Base-by-base conservation (phyloP, 306 rosid genomes). In the Oemleria cerasiformis region DNA sequence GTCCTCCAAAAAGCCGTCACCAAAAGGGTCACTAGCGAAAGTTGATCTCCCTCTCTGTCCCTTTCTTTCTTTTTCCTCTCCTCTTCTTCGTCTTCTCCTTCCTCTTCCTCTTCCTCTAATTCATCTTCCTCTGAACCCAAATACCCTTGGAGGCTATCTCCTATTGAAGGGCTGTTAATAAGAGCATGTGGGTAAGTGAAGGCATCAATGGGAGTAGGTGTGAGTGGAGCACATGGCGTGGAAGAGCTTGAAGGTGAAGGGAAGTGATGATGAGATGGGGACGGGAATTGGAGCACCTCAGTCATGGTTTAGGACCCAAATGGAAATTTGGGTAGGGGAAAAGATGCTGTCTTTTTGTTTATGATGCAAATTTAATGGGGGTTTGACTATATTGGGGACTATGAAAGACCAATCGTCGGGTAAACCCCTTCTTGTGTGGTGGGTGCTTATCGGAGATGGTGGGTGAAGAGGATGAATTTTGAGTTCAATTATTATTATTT, bases 161-260 rank as follows among this genome's bases (percentile, higher is more conserved):
- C 88, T 68, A 86, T 73, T 14, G 79, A 56, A 69, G 83, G 81
- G 73, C 73, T 75, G 88, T 74, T 85, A 78, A 84, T 61, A 83
- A 85, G 87, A 78, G 87, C 58, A 74, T 69, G 83, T 67, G 84
- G 84, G 80, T 80, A 83, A 23, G 91, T 74, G 58, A 79, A 86
- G 86, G 30, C 30, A 25, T 89, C 90, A 83, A 72, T 74, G 63
- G 81, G 50, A 42, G 80, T 74, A 34, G 79, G 63, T 54, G 80
- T 67, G 21, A 73, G 67, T 40, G 80, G 73, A 4, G 73, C 80
- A 82, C 82, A 81, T 36, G 81, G 79, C 10, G 77, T 41, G 13
- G 95, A 82, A 66, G 92, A 85, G 88, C 97, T 90, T 90, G 98
- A 79, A 53, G 90, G 63, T 71, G 98, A 93, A 90, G 97, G 92